Percentiles rank a stretch among this genome's conserved stretches.
Evolutionary conservation across 768 basidiomycete species (phyloP).

Genomic region (Lactarius akahatsu): DNA sequence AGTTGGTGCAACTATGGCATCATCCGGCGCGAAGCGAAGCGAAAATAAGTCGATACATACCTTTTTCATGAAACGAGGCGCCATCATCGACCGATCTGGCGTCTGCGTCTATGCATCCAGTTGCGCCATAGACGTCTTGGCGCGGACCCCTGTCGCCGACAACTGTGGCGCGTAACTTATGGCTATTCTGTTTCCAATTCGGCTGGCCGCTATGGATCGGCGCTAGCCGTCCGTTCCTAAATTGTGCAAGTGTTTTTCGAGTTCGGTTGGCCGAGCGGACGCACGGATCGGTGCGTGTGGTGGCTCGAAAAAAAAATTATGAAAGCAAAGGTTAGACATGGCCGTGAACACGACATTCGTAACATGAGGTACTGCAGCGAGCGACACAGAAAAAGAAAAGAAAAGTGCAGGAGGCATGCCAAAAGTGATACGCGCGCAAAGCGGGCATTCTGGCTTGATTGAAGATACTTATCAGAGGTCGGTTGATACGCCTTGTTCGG

Average conservation of each 20-base stretch:
- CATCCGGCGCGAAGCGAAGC: background rate
- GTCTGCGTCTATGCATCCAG: background rate
- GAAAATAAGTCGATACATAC: background rate
- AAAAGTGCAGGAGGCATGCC: background rate
- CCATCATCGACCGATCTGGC: background rate
- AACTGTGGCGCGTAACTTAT: conserved; percentile 6
- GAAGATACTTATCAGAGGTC: background rate
- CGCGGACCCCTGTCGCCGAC: conserved; percentile 1
- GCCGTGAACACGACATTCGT: background rate
- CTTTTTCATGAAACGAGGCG: background rate
- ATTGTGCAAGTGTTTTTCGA: background rate
- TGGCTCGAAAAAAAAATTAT: background rate
- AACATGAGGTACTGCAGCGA: background rate
- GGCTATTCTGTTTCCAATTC: conserved; percentile 6
- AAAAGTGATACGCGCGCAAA: background rate
- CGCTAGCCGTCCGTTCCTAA: background rate
- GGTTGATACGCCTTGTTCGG: background rate
- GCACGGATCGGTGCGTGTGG: conserved; percentile 1
- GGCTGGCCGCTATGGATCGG: conserved; percentile 3
- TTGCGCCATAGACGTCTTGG: background rate
- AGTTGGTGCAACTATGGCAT: conserved; percentile 11
- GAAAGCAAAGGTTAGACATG: background rate
- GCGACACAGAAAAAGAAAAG: too few species aligned
- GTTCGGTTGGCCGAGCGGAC: conserved; percentile 1
- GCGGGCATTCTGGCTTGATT: background rate